Conservation (phyloP, 2,329 filamentous ascomycete species). For the Xylaria multiplex region DNA sequence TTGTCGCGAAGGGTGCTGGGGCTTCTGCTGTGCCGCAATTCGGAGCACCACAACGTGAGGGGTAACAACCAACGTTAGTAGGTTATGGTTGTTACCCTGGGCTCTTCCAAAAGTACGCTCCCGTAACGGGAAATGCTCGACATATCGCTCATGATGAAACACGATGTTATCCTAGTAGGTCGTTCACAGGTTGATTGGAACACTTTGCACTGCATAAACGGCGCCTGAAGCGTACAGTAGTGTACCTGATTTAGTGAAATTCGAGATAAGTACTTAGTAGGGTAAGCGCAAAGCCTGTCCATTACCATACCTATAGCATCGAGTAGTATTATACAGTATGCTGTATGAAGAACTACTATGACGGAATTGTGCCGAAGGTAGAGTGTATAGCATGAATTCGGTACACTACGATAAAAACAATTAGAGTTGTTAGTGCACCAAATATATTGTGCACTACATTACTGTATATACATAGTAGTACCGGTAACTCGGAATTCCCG, state of each 20-base stretch:
- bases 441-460: no score
- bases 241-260: neutral
- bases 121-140: slow-evolving; percentile 26
- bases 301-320: no score
- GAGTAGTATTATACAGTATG: no score
- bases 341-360: no score
- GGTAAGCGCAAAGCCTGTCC: no score
- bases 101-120: neutral
- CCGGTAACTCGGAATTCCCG: slow-evolving; percentile 4
- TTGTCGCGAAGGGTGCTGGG: slow-evolving; percentile 1
- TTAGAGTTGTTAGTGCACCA: no score
- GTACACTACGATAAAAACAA: no score
- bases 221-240: no score
- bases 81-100: neutral
- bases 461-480: neutral
- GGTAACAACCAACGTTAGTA: neutral
- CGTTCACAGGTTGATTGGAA: neutral
- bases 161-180: neutral
- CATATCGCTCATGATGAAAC: slow-evolving; percentile 14
- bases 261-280: neutral
- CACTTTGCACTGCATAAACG: neutral
- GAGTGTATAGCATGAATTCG: no score
- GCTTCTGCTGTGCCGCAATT: slow-evolving; percentile 10
- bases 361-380: no score
- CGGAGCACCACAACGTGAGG: neutral